Evolutionary conservation across 176 grass and related monocot genomes (phyloP).

Genomic region (Raddia guianensis): DNA sequence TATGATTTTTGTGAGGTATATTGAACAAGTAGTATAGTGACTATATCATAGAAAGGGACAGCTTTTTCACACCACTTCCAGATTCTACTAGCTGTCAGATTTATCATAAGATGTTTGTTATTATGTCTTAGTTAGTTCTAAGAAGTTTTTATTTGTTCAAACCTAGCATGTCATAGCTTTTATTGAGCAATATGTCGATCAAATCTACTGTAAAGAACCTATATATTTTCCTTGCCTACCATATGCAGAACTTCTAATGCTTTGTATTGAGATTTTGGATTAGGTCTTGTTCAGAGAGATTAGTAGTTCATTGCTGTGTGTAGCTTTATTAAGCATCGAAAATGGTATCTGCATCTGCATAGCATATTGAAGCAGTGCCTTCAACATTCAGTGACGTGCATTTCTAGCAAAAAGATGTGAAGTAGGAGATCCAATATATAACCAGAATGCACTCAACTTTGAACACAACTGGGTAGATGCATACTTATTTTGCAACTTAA

Average conservation of each 20-base stretch:
- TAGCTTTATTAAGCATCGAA: conserved; percentile 12
- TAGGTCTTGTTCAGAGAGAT: conserved; percentile 18
- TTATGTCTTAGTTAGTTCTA: no score
- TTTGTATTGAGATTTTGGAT: not conserved
- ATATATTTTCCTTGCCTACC: conserved; percentile 11
- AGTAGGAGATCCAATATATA: conserved; percentile 7
- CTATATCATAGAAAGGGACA: no score
- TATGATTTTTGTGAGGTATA: no score
- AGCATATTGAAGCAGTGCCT: conserved; percentile 12
- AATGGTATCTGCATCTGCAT: conserved; percentile 10
- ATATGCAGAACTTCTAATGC: conserved; percentile 18
- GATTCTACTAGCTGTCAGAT: no score
- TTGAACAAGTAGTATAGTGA: no score
- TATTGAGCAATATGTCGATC: not conserved
- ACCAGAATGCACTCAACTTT: not conserved
- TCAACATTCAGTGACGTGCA: conserved; percentile 19
- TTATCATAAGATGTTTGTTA: no score
- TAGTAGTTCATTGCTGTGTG: not conserved
- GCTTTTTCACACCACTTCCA: no score
- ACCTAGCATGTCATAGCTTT: no score
- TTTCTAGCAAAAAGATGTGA: conserved; percentile 26
- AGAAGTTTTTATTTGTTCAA: no score
- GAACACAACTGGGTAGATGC: conserved; percentile 3
- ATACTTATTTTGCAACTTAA: not conserved
- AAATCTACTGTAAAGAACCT: conserved; percentile 18